Conservation (phyloP, 768 basidiomycete genomes). For the Trametes punicea region DNA sequence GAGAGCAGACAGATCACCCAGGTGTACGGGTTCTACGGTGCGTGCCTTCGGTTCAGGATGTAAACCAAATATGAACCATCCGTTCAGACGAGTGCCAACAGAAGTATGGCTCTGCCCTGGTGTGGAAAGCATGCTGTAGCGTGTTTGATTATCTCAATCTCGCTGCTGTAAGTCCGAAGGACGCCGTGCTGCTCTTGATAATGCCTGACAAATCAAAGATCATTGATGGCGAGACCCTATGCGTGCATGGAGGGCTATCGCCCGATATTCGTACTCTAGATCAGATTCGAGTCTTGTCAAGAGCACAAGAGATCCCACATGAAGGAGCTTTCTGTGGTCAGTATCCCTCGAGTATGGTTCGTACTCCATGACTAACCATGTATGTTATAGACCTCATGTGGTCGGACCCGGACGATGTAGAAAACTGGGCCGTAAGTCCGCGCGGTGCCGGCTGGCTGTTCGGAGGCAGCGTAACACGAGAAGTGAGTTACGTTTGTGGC, state of each 20-base stretch:
- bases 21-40: slow-evolving; percentile 98
- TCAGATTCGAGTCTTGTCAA: slow-evolving; percentile 86
- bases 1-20: slow-evolving; percentile 98
- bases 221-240: slow-evolving; percentile 88
- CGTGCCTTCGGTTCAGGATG: slow-evolving; percentile 23
- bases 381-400: slow-evolving; percentile 87
- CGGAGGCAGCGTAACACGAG: slow-evolving; percentile 78
- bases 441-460: slow-evolving; percentile 96
- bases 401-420: slow-evolving; percentile 94
- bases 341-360: slow-evolving; percentile 16
- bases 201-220: slow-evolving; percentile 49
- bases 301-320: slow-evolving; percentile 98
- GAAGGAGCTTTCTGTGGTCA: slow-evolving; percentile 96
- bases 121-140: slow-evolving; percentile 96
- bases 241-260: slow-evolving; percentile 94
- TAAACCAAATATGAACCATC: neutral
- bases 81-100: slow-evolving; percentile 89
- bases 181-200: neutral
- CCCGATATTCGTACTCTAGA: slow-evolving; percentile 95
- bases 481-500: slow-evolving; percentile 45
- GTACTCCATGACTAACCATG: neutral
- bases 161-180: slow-evolving; percentile 65
- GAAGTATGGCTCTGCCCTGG: slow-evolving; percentile 92
- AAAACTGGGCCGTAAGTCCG: slow-evolving; percentile 96
- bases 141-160: slow-evolving; percentile 96